Base-by-base conservation (phyloP, 768 basidiomycete genomes). In the Kwoniella mangroviensis region DNA sequence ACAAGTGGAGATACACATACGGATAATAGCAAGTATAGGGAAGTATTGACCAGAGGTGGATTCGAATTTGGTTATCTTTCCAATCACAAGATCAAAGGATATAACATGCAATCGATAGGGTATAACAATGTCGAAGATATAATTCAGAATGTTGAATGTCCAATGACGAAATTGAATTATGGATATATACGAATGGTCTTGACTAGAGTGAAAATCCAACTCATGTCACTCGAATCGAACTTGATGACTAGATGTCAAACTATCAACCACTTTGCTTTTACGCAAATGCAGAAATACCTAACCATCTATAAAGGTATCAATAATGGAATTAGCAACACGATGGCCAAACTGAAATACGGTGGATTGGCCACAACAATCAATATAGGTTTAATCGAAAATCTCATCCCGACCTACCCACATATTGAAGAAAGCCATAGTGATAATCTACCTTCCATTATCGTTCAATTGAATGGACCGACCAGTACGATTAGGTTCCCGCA, bases 361-460 rank as follows among this genome's bases (percentile, higher is more conserved):
- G 56, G 56, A 28, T 34, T 57, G 9, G 56, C 21, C 13, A 57
- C 56, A 19, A 57, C 56, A 13, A 28, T 57, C 9, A 34, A 57
- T 15, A 57, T 57, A 17, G 56, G 56, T 57, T 57, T 28, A 13
- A 28, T 26, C 12, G 56, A 57, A 34, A 34, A 57, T 19, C 12
- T 63, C 15, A 52, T 63, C 52, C 62, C 62, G 3, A 53, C 24
- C 5, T 17, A 28, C 40, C 62, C 62, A 7, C 28, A 51, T 24
- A 15, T 63, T 6, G 45, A 24, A 24, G 9, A 19, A 5, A 19
- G 10, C 22, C 62, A 63, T 53, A 42, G 62, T 4, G 26, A 40
- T 24, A 24, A n/a, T 11, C 2, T 49, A 49, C 51, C 51, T 12
- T 63, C 62, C 4, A 12, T 63, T n/a, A 53, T 63, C 28, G 11